Evolutionary conservation across 345 rosid species (phyloP).

Genomic region (Microthlaspi erraticum): DNA sequence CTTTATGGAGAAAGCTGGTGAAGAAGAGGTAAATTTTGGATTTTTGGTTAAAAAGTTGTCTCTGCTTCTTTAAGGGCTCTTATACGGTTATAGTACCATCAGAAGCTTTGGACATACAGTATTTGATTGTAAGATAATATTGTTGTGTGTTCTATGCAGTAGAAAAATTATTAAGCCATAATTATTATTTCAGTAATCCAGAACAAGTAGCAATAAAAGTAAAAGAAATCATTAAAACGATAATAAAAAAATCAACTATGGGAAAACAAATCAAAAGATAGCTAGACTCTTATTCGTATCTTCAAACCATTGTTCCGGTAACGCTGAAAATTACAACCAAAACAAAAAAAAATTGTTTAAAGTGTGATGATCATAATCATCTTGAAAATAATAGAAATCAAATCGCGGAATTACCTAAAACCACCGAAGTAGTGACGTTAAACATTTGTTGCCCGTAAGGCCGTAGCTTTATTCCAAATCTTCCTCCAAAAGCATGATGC

Average conservation of each 20-base stretch:
- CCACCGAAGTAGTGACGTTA: not conserved
- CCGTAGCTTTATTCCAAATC: not conserved
- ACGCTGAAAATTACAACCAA: not conserved
- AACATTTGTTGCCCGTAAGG: not conserved
- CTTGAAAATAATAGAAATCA: no score
- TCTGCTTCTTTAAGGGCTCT: not conserved
- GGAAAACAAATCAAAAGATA: not conserved
- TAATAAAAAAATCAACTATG: no score
- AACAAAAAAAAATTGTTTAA: no score
- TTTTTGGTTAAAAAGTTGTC: not conserved
- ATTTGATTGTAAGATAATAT: not conserved
- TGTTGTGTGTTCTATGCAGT: no score
- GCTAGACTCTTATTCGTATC: conserved; percentile 1
- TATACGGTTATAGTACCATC: no score
- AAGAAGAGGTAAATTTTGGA: not conserved
- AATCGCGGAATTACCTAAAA: not conserved
- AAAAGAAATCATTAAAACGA: no score
- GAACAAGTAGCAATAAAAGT: no score
- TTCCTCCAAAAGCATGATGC: not conserved
- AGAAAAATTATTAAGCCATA: no score
- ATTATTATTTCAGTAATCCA: no score
- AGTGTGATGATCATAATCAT: no score
- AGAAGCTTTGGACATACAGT: not conserved
- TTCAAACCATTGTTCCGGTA: conserved; percentile 4
- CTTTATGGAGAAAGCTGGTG: not conserved